phyloP scores from a whole-genome alignment of 2,329 filamentous ascomycete genomes.

The Stromatinia cepivora region DNA sequence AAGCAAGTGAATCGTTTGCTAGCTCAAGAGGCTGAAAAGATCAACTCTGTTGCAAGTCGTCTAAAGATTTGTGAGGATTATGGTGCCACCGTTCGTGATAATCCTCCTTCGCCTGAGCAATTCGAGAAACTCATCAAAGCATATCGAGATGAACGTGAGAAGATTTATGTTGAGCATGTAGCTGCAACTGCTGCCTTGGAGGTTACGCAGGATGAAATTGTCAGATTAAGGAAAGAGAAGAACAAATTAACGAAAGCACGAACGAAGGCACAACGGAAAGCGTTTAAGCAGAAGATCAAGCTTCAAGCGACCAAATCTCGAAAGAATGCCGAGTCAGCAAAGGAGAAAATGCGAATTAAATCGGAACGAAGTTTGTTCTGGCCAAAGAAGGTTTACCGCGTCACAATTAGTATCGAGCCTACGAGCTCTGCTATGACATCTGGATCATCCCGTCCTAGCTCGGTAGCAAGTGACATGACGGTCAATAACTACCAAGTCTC shows the following conservation, averaged over 20 bases:
- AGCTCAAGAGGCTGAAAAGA: conserved; percentile 38
- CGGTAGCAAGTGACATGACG: conserved; percentile 41
- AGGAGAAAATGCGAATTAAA: conserved; percentile 49
- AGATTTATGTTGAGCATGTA: conserved; percentile 46
- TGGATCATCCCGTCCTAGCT: conserved; percentile 50
- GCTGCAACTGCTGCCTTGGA: conserved; percentile 41
- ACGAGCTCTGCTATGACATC: conserved; percentile 44
- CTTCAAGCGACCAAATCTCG: conserved; percentile 42
- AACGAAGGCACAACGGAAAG: conserved; percentile 42
- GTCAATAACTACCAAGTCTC: conserved; percentile 32
- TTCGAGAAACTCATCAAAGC: conserved; percentile 33
- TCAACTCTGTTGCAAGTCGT: conserved; percentile 36
- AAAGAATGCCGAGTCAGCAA: conserved; percentile 43
- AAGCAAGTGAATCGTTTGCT: conserved; percentile 31
- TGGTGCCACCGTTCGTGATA: conserved; percentile 31
- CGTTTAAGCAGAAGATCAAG: conserved; percentile 43
- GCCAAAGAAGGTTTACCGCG: conserved; percentile 51
- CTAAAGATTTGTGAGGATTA: conserved; percentile 36
- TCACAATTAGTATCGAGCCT: conserved; percentile 54
- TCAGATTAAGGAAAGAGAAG: conserved; percentile 41
- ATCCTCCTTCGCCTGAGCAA: conserved; percentile 29
- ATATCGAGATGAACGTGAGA: conserved; percentile 37
- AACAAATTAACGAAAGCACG: conserved; percentile 34
- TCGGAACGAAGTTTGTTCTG: conserved; percentile 50
- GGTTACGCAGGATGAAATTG: conserved; percentile 41